These are phyloP conservation scores for Sedum album DNA, from an alignment of 164 flowering plant genomes.

Conservation along the genomic window DNA sequence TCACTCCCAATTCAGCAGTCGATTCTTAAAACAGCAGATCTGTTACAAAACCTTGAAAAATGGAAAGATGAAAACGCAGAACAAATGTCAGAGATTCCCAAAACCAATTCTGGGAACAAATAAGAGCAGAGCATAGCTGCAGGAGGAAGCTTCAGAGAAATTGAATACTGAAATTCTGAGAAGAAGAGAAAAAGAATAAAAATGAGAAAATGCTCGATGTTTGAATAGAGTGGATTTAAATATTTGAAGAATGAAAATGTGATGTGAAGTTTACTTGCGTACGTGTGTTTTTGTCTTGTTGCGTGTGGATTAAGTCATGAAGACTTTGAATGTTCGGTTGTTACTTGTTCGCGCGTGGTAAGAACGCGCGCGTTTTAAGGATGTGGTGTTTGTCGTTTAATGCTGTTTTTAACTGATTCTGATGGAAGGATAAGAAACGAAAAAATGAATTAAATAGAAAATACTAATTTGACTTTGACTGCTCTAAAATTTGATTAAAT, in stretches of 20 bases:
- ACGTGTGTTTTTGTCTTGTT: background rate
- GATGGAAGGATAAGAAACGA: too few species aligned
- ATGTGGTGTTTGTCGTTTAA: too few species aligned
- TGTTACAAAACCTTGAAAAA: background rate
- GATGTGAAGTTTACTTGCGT: background rate
- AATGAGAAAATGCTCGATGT: background rate
- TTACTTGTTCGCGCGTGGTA: too few species aligned
- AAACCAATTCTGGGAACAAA: background rate
- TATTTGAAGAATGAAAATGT: background rate
- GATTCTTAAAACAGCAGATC: background rate
- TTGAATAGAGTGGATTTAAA: background rate
- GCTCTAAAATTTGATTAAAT: too few species aligned
- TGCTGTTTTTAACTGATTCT: too few species aligned
- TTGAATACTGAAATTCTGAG: background rate
- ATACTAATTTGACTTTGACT: too few species aligned
- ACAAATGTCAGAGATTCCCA: background rate
- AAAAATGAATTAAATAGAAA: too few species aligned
- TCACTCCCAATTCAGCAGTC: conserved; percentile 10
- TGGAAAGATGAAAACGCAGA: background rate
- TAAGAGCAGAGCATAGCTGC: too few species aligned
- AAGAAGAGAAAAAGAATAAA: background rate
- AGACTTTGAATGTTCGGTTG: too few species aligned
- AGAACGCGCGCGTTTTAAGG: too few species aligned
- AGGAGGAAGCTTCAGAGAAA: background rate
- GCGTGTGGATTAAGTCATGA: too few species aligned